These are phyloP conservation scores for Emmonsiellopsis sp. DNA, from an alignment of 2,329 filamentous ascomycete genomes.

Conservation along the genomic window DNA sequence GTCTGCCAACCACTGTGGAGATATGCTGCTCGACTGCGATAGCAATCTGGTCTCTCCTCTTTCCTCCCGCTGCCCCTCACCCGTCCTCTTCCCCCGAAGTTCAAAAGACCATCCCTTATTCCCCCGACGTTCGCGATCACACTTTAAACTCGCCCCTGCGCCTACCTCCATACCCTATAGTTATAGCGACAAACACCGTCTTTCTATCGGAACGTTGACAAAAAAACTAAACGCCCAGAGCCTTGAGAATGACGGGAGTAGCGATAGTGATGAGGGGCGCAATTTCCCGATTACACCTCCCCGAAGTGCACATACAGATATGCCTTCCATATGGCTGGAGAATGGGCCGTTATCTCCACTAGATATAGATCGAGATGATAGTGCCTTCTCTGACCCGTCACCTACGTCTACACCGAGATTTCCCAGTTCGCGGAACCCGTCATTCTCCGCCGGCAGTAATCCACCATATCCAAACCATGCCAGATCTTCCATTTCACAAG, in stretches of 20 bases:
- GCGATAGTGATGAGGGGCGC: conserved; percentile 13
- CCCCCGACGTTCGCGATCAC: conserved; percentile 23
- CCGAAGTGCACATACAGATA: conserved; percentile 11
- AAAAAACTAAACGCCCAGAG: conserved; percentile 32
- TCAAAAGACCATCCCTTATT: conserved; percentile 22
- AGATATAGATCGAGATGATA: neutral
- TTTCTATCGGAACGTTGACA: conserved; percentile 32
- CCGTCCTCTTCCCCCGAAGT: conserved; percentile 16
- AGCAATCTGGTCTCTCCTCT: conserved; percentile 30
- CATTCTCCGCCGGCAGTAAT: neutral
- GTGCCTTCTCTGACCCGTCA: neutral
- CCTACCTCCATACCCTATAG: conserved; percentile 36
- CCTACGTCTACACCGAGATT: conserved; percentile 5
- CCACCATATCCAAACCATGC: neutral
- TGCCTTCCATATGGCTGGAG: conserved; percentile 9
- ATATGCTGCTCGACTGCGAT: conserved; percentile 27
- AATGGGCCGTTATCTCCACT: neutral
- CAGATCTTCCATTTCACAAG: neutral
- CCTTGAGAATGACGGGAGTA: conserved; percentile 18
- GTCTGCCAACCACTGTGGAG: conserved; percentile 21
- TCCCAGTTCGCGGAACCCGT: neutral
- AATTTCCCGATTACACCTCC: conserved; percentile 15
- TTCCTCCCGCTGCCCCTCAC: conserved; percentile 34
- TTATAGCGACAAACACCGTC: conserved; percentile 26
- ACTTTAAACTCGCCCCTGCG: conserved; percentile 27